phyloP scores from a whole-genome alignment of 768 basidiomycete genomes.

The Mycena rosella region DNA sequence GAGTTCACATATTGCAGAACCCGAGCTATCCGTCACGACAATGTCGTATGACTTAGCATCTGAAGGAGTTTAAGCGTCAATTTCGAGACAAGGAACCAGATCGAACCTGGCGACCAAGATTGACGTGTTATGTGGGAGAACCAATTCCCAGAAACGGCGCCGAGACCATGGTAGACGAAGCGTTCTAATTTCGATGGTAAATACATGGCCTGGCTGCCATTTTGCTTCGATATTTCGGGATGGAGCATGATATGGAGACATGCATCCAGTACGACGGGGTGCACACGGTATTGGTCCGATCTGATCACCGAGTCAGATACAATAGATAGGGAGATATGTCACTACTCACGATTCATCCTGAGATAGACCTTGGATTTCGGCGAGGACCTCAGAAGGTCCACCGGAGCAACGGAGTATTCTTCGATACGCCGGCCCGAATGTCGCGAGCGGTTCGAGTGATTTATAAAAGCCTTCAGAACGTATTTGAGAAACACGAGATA shows the following conservation, averaged over 20 bases:
- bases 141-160: slow-evolving; percentile 7
- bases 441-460: background rate
- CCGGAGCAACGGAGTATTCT: slow-evolving; percentile 22
- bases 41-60: slow-evolving; percentile 22
- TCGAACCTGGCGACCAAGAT: slow-evolving; percentile 26
- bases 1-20: slow-evolving; percentile 11
- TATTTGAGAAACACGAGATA: background rate
- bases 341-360: background rate
- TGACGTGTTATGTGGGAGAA: slow-evolving; percentile 20
- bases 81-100: too few relatives aligned
- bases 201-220: slow-evolving; percentile 2
- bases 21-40: slow-evolving; percentile 15
- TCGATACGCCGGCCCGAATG: slow-evolving; percentile 4
- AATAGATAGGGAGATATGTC: background rate
- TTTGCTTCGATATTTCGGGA: background rate
- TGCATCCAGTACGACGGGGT: slow-evolving; percentile 4
- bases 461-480: slow-evolving; percentile 2
- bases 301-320: background rate
- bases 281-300: background rate
- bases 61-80: too few relatives aligned
- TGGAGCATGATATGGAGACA: slow-evolving; percentile 11
- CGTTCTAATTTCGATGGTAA: background rate
- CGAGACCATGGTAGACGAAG: slow-evolving; percentile 6
- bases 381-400: slow-evolving; percentile 10
- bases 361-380: slow-evolving; percentile 5